phyloP scores from a whole-genome alignment of 2,329 filamentous ascomycete species.

The Aquanectria penicillioides region DNA sequence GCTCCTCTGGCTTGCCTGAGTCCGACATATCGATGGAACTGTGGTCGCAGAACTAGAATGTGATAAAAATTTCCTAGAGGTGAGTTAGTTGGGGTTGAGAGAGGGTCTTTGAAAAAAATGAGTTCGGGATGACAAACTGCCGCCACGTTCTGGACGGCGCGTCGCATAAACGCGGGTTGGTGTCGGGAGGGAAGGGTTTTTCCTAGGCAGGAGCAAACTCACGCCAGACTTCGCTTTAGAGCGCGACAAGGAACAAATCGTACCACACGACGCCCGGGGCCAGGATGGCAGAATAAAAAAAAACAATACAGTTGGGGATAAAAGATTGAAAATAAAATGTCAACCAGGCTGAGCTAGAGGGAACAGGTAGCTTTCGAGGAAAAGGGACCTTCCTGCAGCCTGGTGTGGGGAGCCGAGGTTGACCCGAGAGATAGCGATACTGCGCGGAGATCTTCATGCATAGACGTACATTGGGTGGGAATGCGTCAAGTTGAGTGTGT shows the following conservation, averaged over 20 bases:
- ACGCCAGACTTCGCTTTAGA: neutral
- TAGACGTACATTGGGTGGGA: neutral
- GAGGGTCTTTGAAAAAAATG: neutral
- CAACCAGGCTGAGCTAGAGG: slow-evolving; percentile 10
- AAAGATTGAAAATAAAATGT: neutral
- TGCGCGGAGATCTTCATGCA: slow-evolving; percentile 1
- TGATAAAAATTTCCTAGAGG: slow-evolving; percentile 12
- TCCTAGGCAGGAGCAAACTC: neutral
- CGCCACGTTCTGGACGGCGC: slow-evolving; percentile 9
- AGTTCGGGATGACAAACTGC: slow-evolving; percentile 3
- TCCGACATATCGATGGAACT: slow-evolving; percentile 44
- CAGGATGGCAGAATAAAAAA: slow-evolving; percentile 7
- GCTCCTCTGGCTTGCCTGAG: slow-evolving; percentile 45
- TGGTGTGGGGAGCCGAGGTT: slow-evolving; percentile 35
- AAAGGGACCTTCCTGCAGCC: slow-evolving; percentile 6
- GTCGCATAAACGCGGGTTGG: slow-evolving; percentile 24
- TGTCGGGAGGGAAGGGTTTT: slow-evolving; percentile 2
- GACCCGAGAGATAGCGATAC: slow-evolving; percentile 22
- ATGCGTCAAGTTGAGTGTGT: too few species aligned
- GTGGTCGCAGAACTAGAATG: neutral
- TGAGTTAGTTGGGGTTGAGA: slow-evolving; percentile 21
- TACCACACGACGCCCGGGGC: neutral
- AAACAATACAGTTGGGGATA: neutral
- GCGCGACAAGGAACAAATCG: neutral
- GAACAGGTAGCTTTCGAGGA: slow-evolving; percentile 5